Evolutionary conservation across 2,329 filamentous ascomycete species (phyloP), one percentile per base, ranked within the genome.

Genomic region (Fusarium goolgardi): DNA sequence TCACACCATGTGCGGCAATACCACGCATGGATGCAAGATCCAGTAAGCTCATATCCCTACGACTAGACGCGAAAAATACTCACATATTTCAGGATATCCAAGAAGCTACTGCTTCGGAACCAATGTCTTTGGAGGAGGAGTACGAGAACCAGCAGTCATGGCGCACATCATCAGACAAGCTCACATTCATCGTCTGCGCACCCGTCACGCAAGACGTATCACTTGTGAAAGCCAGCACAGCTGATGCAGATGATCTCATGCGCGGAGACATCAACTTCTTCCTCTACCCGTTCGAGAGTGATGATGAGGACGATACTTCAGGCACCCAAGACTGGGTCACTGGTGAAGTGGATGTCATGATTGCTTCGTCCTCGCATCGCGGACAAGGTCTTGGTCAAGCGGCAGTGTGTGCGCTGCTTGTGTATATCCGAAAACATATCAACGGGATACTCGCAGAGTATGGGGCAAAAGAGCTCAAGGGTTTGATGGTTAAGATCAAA

Each of bases 1-100:
- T 80, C 84, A 37, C 91, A 89, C 75, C 95, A 97, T 81, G 95
- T 98, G 25, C 84, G 85, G 18, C 89, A 85, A 37, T 97, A 97
- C 77, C 93, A 97, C 76, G 81, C 84, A 74, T 98, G 95, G 95
- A 97, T 98, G 94, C 86, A 94, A 82, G 90, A 96, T 73, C 85
- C 90, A 52, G 91, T 86, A 76, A 40, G 70, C 71, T 78, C 62
- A 47, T 41, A n/a, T 45, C 23, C 5, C 31, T 4, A 20, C 10
- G 13, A 27, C 13, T 15, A 23, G n/a, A 25, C 5, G 8, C 23
- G 12, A 16, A 9, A n/a, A 9, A 43, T 13, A 6, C 58, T 63
- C 11, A 70, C 11, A n/a, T 1, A 0, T 1, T 4, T 18, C 35
- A 92, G 89, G 86, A 88, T 46, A 91, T 97, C 39, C 94, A 91